Conservation (phyloP, 148 eudicot species). For the Rhododendron mucronatum region DNA sequence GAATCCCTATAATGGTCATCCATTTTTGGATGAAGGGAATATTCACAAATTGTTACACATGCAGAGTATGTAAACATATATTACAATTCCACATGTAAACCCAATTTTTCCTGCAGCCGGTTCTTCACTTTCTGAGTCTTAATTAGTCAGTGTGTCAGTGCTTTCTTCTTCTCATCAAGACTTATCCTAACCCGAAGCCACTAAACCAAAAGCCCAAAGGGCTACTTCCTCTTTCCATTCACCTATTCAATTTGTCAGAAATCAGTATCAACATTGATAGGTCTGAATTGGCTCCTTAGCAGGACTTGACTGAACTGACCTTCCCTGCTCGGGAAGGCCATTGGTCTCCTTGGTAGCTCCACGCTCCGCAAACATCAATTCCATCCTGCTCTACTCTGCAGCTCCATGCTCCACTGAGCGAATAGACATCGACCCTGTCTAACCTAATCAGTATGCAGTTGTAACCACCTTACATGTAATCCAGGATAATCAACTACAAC, state of each 20-base stretch:
- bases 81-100: neutral
- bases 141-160: neutral
- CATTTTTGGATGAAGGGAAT: neutral
- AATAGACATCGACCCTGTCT: too few species aligned
- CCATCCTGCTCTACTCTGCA: too few species aligned
- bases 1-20: neutral
- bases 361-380: too few species aligned
- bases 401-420: too few species aligned
- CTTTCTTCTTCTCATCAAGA: neutral
- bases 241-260: neutral
- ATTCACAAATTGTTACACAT: neutral
- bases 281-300: too few species aligned
- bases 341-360: too few species aligned
- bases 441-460: too few species aligned
- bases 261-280: neutral
- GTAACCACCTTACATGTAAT: too few species aligned
- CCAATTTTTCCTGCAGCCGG: neutral
- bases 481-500: too few species aligned
- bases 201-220: neutral
- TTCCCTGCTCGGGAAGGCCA: too few species aligned
- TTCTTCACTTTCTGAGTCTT: neutral
- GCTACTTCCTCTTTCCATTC: neutral
- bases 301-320: too few species aligned
- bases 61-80: neutral
- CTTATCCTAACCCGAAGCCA: neutral